These are phyloP conservation scores for Aspergillus nidulans DNA, from an alignment of 495 filamentous ascomycete species.

Conservation along the genomic window DNA sequence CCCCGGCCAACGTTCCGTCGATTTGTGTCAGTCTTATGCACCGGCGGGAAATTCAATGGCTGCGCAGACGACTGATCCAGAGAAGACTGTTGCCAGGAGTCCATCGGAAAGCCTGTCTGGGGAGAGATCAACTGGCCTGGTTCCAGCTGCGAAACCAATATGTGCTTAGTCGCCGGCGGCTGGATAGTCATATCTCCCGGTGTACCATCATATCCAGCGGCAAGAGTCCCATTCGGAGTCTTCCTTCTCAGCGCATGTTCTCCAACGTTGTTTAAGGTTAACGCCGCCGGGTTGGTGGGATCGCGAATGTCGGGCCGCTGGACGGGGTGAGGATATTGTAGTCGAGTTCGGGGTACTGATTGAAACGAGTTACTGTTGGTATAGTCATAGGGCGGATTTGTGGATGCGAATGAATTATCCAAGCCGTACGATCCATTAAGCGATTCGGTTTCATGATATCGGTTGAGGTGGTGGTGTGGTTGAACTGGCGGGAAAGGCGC, in stretches of 20 bases:
- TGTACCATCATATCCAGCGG: constrained; percentile 90
- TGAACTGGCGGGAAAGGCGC: constrained; percentile 42
- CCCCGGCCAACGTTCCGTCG: constrained; percentile 21
- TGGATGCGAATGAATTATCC: constrained; percentile 23
- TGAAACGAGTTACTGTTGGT: constrained; percentile 26
- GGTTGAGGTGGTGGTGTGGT: constrained; percentile 41
- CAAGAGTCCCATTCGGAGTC: constrained; percentile 88
- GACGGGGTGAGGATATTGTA: constrained; percentile 43
- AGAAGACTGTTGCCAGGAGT: constrained; percentile 29
- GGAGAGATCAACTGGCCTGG: constrained; percentile 30
- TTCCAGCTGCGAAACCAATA: constrained; percentile 66
- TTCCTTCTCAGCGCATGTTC: constrained; percentile 89
- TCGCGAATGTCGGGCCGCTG: constrained; percentile 35
- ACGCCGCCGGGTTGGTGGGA: constrained; percentile 19
- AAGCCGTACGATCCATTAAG: constrained; percentile 30
- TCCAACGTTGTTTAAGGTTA: constrained; percentile 21
- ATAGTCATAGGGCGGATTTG: constrained; percentile 24
- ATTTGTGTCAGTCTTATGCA: constrained; percentile 35
- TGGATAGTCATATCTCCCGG: constrained; percentile 69
- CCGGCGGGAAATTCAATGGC: constrained; percentile 40
- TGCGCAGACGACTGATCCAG: constrained; percentile 27
- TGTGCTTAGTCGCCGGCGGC: constrained; percentile 80
- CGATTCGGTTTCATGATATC: constrained; percentile 29
- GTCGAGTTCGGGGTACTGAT: constrained; percentile 28
- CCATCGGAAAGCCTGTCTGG: constrained; percentile 26